Percentiles rank a stretch among this genome's conserved stretches.
phyloP scores from a whole-genome alignment of 202 grass and related monocot species.

The Setaria italica region DNA sequence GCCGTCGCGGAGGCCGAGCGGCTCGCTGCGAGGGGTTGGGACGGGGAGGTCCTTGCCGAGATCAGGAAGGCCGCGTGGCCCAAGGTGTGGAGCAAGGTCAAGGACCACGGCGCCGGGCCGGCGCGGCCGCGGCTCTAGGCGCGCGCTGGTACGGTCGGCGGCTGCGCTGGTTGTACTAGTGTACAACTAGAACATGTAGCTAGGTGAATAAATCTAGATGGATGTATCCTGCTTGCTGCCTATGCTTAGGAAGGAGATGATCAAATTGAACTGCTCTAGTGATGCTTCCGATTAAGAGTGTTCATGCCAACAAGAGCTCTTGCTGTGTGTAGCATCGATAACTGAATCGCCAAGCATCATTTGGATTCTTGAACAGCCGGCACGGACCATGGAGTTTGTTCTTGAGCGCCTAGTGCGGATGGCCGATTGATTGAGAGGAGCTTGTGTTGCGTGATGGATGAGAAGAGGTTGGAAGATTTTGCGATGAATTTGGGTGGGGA shows the following conservation, averaged over 20 bases:
- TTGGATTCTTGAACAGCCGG: no score
- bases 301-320: neutral
- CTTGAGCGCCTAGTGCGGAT: no score
- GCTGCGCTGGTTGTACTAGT: neutral
- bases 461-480: no score
- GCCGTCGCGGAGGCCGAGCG: slow-evolving; percentile 62
- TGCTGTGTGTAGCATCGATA: neutral
- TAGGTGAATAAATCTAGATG: neutral
- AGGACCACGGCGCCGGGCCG: slow-evolving; percentile 26
- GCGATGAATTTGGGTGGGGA: no score
- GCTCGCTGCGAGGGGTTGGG: slow-evolving; percentile 61
- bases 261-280: no score
- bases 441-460: no score
- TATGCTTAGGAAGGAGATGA: neutral
- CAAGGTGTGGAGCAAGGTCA: slow-evolving; percentile 50
- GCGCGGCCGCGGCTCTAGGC: slow-evolving; percentile 31
- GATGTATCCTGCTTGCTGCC: neutral
- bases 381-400: no score
- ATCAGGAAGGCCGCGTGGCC: slow-evolving; percentile 60
- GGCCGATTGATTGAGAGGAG: no score
- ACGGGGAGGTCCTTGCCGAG: slow-evolving; percentile 56
- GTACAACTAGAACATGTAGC: neutral
- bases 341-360: no score
- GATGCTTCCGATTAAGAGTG: neutral
- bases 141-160: neutral